Conservation (phyloP, 768 basidiomycete genomes). For the Hericium coralloides region DNA sequence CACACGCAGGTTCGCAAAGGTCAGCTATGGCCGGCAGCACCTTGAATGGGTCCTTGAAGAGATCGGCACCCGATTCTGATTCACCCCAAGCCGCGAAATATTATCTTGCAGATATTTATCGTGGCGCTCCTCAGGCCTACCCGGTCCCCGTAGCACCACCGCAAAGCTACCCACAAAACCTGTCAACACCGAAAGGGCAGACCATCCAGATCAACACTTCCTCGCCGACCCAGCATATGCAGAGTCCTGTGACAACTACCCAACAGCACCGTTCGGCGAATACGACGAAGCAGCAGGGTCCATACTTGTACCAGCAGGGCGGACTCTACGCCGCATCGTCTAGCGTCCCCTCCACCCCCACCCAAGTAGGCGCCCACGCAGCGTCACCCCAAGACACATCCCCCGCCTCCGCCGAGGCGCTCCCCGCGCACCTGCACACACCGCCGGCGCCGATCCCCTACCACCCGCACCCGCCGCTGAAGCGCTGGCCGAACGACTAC, state of each 20-base stretch:
- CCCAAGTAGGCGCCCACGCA: background rate
- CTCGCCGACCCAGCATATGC: constrained; percentile 1
- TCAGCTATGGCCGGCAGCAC: constrained; percentile 3
- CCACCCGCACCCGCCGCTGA: constrained; percentile 54
- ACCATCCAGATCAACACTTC: constrained; percentile 4
- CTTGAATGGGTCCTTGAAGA: constrained; percentile 4
- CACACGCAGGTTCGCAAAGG: constrained; percentile 4
- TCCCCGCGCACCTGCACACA: constrained; percentile 16
- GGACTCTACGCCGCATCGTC: background rate
- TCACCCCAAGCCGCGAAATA: constrained; percentile 14
- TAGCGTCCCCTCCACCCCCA: background rate
- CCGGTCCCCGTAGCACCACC: constrained; percentile 7
- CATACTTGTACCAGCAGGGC: background rate
- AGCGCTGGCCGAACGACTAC: constrained; percentile 74
- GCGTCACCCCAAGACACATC: background rate
- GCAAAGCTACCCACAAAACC: constrained; percentile 12
- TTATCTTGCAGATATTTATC: constrained; percentile 7
- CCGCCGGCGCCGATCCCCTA: constrained; percentile 25
- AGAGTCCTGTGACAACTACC: background rate
- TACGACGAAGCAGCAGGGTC: background rate
- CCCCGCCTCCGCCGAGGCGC: constrained; percentile 8
- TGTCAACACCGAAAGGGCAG: constrained; percentile 13
- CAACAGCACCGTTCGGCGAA: background rate
- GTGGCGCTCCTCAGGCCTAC: constrained; percentile 3
- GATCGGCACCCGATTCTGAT: constrained; percentile 12